Conservation (phyloP, 1,284 basidiomycete genomes). For the Moesziomyces parantarcticus region DNA sequence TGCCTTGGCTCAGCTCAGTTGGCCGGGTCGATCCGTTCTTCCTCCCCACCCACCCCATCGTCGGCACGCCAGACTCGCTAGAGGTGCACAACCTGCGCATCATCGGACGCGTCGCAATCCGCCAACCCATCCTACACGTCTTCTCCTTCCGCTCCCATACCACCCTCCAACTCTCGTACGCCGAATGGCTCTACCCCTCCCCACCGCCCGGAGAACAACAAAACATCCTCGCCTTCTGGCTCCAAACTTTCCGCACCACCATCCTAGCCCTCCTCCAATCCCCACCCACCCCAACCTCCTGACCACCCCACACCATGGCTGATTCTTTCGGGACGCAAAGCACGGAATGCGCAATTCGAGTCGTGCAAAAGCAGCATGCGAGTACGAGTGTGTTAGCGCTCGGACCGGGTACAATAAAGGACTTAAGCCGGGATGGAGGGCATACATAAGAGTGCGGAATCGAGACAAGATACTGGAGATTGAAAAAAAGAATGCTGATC, state of each 20-base stretch:
- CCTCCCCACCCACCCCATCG: constrained; percentile 9
- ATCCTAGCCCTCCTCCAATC: constrained; percentile 13
- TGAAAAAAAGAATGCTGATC: not conserved
- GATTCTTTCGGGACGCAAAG: no score
- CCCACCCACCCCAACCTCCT: not conserved
- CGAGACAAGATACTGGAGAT: no score
- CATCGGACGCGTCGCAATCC: constrained; percentile 25
- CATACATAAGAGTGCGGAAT: no score
- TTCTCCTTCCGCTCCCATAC: constrained; percentile 14
- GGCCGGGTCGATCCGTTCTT: constrained; percentile 22
- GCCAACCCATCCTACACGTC: constrained; percentile 45
- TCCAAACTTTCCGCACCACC: constrained; percentile 16
- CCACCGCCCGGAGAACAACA: not conserved
- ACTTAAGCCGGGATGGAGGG: no score
- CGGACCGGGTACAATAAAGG: no score
- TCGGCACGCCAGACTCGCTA: not conserved
- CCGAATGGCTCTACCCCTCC: constrained; percentile 33
- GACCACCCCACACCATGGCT: not conserved
- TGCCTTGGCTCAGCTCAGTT: constrained; percentile 39
- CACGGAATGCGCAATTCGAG: no score
- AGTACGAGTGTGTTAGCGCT: no score
- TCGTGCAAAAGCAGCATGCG: no score
- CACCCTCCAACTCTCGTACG: constrained; percentile 28
- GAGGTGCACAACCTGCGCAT: constrained; percentile 12
- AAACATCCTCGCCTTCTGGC: constrained; percentile 32